Evolutionary conservation across 2,329 filamentous ascomycete genomes (phyloP), one percentile per base, ranked within the genome.

Genomic region (Penicillium hordei): DNA sequence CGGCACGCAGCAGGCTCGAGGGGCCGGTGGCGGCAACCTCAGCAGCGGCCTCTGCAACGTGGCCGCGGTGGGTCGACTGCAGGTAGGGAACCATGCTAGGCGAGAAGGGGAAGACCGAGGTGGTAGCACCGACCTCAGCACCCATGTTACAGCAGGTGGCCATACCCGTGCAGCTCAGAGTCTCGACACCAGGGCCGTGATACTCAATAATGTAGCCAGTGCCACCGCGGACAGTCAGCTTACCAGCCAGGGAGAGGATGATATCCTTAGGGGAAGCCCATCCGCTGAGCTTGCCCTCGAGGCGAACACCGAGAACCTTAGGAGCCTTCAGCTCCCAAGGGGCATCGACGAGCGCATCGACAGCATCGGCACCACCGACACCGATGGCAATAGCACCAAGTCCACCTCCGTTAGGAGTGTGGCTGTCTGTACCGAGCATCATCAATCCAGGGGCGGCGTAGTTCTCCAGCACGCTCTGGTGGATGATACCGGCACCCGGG

Each of bases 361-460:
- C 94, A 25, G 94, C 94, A 78, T 99, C 94, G 25, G 94, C 94
- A 70, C 94, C 94, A 71, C 94, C 94, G 34, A 99, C 94, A 75
- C 94, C 94, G 73, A 99, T 97, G 4, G 94, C 93, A 73, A 99
- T 97, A 9, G 94, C 94, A 69, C 97, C 91, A 4, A 91, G 93
- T 66, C 90, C 92, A 54, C 97, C 81, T 58, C 94, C 94, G 68
- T 94, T 94, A n/a, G 91, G 94, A 72, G 97, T 99, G 43, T 94
- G 94, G 45, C 92, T 97, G 77, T 99, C 94, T 70, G 94, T 99
- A 55, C 94, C 94, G 40, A 99, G 84, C 92, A 99, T 97, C 93
- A 99, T 97, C 67, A 97, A 78, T 49, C 94, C 94, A 21, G 94
- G 94, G n/a, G 93, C 87, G 34, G 93, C 90, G 73, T 99, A 99